Base-by-base conservation (phyloP, 257 asterid species). In the Gardenia jasminoides region DNA sequence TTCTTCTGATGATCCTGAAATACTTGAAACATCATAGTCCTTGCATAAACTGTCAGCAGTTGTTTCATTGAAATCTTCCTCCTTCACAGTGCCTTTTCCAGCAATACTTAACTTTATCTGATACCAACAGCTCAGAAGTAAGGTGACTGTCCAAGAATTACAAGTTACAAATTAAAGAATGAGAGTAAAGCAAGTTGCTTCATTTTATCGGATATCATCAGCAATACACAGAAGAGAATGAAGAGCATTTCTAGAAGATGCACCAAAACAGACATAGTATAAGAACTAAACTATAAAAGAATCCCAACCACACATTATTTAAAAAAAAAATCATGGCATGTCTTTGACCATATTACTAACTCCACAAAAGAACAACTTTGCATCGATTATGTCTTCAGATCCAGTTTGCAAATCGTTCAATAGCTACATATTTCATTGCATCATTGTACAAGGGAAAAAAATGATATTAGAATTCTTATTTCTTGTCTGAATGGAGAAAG, bases 1-100 rank as follows among this genome's bases (percentile, higher is more conserved):
- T 82, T 95, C 99, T 15, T 90, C 96, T 22, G 92, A 98, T 67
- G 98, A 92, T 74, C 98, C 99, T 17, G 99, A 95, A 70, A 95
- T 93, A 85, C 99, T 95, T 41, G 99, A 95, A 74, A 95, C 83
- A 20, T 93, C 99, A 78, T 85, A 82, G 85, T 95, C 97, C 87
- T 89, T 88, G 83, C 88, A 91, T 76, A 93, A 74, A 30, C 90
- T 87, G 62, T 89, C 91, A 69, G 92, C 80, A 3, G 85, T 79
- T 62, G 84, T 86, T 83, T 90, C 97, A 68, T 90, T 97, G 82
- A 95, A 92, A 70, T 95, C 97, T 72, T 95, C 97, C 87, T 95
- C 99, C 71, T 80, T 87, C 43, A 95, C 83, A 56, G 85, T 89
- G 78, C 78, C 83, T 84, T 91, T 95, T 78, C 99, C 99, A 84